Evolutionary conservation across 208 protist species (phyloP).

Genomic region (Leishmania gerbilli): DNA sequence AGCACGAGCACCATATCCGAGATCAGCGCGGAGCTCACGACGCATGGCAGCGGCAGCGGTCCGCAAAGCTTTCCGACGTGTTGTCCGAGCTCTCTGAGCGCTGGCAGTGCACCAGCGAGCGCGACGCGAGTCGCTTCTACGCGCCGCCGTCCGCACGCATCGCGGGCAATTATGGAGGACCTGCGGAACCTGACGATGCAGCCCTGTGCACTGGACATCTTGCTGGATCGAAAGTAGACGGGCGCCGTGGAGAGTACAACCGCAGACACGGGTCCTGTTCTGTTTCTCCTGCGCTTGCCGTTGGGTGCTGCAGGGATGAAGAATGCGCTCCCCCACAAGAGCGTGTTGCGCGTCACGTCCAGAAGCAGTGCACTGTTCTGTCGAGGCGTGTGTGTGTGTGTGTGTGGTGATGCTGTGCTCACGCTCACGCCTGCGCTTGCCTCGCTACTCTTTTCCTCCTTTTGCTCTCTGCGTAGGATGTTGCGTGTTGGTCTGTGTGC

Average conservation of each 20-base stretch:
- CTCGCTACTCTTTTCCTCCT: background rate
- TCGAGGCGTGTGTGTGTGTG: background rate
- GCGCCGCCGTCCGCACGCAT: constrained; percentile 28
- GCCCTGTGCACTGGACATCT: constrained; percentile 71
- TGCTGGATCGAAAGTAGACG: constrained; percentile 52
- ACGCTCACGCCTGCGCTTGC: background rate
- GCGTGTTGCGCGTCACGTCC: background rate
- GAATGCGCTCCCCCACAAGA: background rate
- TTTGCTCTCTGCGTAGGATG: background rate
- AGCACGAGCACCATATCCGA: constrained; percentile 37
- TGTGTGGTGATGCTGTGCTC: background rate
- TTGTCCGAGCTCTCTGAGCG: background rate
- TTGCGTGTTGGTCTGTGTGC: background rate
- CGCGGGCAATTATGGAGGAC: constrained; percentile 56
- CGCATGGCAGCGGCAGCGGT: background rate
- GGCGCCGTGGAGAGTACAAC: background rate
- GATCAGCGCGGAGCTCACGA: constrained; percentile 28
- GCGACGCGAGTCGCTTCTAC: background rate
- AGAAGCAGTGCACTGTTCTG: background rate
- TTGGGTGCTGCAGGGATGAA: background rate
- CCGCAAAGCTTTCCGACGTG: background rate
- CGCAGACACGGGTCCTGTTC: no score
- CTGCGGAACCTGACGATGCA: constrained; percentile 77
- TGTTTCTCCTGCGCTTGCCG: background rate
- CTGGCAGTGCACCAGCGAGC: background rate